These are phyloP conservation scores for Penstemon barbatus DNA, from an alignment of 257 asterid species.

Conservation along the genomic window DNA sequence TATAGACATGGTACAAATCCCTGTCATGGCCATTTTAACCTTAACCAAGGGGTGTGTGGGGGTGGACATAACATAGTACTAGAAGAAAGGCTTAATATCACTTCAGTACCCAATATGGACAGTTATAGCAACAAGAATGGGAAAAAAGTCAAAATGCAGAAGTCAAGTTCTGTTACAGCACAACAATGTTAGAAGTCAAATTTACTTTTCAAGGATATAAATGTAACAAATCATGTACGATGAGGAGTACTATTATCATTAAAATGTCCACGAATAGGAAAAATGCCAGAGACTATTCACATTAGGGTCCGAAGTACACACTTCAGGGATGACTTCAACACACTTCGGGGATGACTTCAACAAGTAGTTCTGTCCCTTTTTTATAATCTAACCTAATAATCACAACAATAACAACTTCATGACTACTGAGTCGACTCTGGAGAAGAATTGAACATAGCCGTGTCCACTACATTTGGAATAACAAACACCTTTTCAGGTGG, in stretches of 20 bases:
- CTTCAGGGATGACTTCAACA: slow-evolving; percentile 95
- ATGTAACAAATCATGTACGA: neutral
- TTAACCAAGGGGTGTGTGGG: neutral
- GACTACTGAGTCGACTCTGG: slow-evolving; percentile 52
- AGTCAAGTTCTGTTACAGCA: neutral
- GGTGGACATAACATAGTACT: neutral
- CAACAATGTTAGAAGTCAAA: neutral
- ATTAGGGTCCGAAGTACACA: slow-evolving; percentile 77
- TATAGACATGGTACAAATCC: neutral
- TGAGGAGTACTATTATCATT: neutral
- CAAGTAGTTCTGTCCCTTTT: slow-evolving; percentile 92
- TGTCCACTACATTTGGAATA: slow-evolving; percentile 95
- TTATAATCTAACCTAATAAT: slow-evolving; percentile 90
- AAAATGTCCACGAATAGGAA: neutral
- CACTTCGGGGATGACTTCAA: slow-evolving; percentile 93
- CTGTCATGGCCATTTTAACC: neutral
- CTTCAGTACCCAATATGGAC: too few species aligned
- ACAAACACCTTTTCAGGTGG: slow-evolving; percentile 95
- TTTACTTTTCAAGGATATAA: neutral
- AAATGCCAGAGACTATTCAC: slow-evolving; percentile 39
- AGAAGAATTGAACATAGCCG: slow-evolving; percentile 95
- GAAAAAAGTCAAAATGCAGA: neutral
- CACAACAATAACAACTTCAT: slow-evolving; percentile 79
- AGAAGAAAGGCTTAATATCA: neutral
- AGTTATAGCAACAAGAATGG: neutral